Evolutionary conservation across 768 basidiomycete species (phyloP).

Genomic region (Amanita pallidorosea): DNA sequence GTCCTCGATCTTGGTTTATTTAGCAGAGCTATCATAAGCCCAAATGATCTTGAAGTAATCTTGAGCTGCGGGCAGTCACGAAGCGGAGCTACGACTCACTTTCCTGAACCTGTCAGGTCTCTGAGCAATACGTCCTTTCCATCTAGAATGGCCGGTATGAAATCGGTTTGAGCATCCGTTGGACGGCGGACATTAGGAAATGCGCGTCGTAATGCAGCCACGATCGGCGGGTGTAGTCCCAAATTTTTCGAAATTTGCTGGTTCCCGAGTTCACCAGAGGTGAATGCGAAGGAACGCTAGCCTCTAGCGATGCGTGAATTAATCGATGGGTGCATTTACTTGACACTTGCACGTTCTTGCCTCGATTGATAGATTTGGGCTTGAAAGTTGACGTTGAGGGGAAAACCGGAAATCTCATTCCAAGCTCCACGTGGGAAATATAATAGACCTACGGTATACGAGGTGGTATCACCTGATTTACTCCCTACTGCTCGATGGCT

Average conservation of each 20-base stretch:
- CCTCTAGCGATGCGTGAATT: background rate
- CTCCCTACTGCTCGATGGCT: constrained; percentile 11
- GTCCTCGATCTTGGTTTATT: constrained; percentile 34
- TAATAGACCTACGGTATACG: too few species aligned
- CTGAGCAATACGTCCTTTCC: constrained; percentile 55
- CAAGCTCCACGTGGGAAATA: background rate
- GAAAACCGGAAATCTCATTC: background rate
- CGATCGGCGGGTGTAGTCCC: constrained; percentile 40
- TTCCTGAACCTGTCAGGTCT: constrained; percentile 70
- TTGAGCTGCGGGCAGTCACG: background rate
- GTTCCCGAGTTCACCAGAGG: background rate
- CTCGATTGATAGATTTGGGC: background rate
- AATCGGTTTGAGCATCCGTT: constrained; percentile 45
- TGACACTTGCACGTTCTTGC: background rate
- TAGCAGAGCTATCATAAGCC: constrained; percentile 53
- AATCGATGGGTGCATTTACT: background rate
- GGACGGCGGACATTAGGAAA: constrained; percentile 53
- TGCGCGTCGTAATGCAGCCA: constrained; percentile 38
- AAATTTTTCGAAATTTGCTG: constrained; percentile 36
- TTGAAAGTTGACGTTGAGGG: background rate
- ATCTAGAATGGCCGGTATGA: constrained; percentile 50
- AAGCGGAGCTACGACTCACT: constrained; percentile 33
- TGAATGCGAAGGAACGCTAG: background rate
- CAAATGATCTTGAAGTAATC: constrained; percentile 49
- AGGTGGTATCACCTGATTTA: background rate